These are phyloP conservation scores for Rubroboletus satanas DNA, from an alignment of 768 basidiomycete genomes.

Conservation along the genomic window DNA sequence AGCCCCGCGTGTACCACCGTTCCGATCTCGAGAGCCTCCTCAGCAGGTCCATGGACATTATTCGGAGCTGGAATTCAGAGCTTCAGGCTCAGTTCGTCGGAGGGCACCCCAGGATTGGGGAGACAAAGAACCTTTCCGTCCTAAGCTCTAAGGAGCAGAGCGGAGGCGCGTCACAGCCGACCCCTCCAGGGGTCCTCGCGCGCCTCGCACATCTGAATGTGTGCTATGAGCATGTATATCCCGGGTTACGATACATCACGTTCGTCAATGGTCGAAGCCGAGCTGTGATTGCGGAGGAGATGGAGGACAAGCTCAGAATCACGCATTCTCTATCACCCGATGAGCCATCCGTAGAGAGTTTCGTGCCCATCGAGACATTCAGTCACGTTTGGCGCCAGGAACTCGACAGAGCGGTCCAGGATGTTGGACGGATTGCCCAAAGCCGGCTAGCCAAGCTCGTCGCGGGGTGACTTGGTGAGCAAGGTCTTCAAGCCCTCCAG, in stretches of 20 bases:
- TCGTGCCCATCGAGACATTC: constrained; percentile 37
- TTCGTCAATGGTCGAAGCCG: constrained; percentile 86
- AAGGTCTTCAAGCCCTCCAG: not conserved
- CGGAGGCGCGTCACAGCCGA: constrained; percentile 41
- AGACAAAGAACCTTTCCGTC: constrained; percentile 66
- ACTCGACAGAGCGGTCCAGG: constrained; percentile 65
- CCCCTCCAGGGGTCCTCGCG: constrained; percentile 69
- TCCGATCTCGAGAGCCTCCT: constrained; percentile 53
- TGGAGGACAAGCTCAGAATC: constrained; percentile 63
- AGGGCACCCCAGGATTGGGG: constrained; percentile 89
- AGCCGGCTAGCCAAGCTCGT: constrained; percentile 47
- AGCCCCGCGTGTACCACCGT: constrained; percentile 22
- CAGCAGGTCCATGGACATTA: constrained; percentile 44
- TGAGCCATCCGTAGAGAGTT: constrained; percentile 31
- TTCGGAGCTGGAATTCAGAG: constrained; percentile 49
- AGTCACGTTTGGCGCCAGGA: constrained; percentile 60
- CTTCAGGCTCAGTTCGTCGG: constrained; percentile 64
- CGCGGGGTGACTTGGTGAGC: constrained; percentile 3
- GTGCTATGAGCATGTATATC: constrained; percentile 70
- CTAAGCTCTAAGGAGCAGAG: constrained; percentile 83
- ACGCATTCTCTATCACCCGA: constrained; percentile 45
- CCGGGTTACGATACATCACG: constrained; percentile 82
- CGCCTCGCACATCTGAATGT: constrained; percentile 73
- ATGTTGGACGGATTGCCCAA: constrained; percentile 75
- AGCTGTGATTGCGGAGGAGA: constrained; percentile 67